Evolutionary conservation across 805 yeast species (phyloP).

Genomic region (Vanderwaltozyma tropicalis): DNA sequence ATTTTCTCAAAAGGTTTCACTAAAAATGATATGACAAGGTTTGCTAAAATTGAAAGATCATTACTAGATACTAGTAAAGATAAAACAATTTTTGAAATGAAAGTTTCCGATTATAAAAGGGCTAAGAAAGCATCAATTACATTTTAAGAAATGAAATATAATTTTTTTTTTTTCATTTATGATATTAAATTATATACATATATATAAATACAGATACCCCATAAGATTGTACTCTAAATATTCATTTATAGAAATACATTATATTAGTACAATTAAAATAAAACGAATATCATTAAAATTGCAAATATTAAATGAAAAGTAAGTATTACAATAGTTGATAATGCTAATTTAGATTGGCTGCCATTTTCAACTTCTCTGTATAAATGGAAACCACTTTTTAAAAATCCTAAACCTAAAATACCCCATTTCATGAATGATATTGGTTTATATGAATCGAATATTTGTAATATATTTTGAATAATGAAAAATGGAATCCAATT

Average conservation of each 20-base stretch:
- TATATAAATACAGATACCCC: too few relatives aligned
- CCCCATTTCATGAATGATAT: conserved; percentile 3
- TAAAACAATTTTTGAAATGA: conserved; percentile 12
- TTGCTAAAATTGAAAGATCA: conserved; percentile 13
- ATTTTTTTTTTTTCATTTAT: too few relatives aligned
- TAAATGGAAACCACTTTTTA: conserved; percentile 6
- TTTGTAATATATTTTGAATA: conserved; percentile 7
- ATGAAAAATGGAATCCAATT: conserved; percentile 81
- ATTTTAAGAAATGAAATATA: too few relatives aligned
- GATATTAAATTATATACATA: too few relatives aligned
- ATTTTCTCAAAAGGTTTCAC: conserved; percentile 56
- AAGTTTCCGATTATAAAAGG: conserved; percentile 11
- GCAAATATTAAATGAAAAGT: conserved; percentile 14
- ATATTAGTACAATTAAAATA: conserved; percentile 6
- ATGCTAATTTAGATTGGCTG: conserved; percentile 1
- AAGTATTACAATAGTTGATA: conserved; percentile 6
- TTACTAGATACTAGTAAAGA: conserved; percentile 1
- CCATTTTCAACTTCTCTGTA: conserved; percentile 3
- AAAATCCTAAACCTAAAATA: conserved; percentile 3
- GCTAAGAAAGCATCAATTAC: conserved; percentile 2
- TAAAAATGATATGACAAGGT: conserved; percentile 42
- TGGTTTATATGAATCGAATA: conserved; percentile 1
- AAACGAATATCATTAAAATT: conserved; percentile 11
- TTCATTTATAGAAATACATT: background rate
- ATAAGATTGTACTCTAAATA: too few relatives aligned